A percentile compares a stretch with the other conserved stretches of the same genome.
Evolutionary conservation across 2,329 filamentous ascomycete genomes (phyloP).

Genomic region (Aschersonia sp.): DNA sequence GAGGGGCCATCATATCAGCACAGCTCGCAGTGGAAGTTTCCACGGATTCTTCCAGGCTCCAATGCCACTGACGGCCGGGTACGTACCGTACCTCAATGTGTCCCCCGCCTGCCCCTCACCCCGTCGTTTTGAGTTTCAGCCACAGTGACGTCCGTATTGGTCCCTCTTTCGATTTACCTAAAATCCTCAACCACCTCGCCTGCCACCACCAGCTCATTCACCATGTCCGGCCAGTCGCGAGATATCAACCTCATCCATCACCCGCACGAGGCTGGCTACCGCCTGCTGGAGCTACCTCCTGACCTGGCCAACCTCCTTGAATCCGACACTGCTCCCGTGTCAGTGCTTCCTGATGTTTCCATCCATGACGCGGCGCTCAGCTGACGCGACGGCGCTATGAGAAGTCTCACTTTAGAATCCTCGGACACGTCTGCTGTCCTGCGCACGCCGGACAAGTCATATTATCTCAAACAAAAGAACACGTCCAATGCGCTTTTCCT

Average conservation of each 20-base stretch:
- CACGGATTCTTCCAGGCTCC: no score
- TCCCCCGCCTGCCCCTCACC: no score
- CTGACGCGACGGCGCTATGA: no score
- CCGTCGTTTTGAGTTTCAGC: no score
- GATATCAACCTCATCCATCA: conserved; percentile 36
- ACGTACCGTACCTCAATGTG: no score
- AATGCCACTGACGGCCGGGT: no score
- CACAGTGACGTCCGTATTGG: no score
- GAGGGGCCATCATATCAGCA: no score
- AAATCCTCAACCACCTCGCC: no score
- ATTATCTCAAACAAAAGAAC: conserved; percentile 49
- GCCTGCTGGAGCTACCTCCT: conserved; percentile 46
- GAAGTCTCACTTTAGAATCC: conserved; percentile 32
- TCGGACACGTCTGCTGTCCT: conserved; percentile 36
- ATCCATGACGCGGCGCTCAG: background rate
- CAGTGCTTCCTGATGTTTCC: conserved; percentile 13
- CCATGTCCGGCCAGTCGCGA: conserved; percentile 31
- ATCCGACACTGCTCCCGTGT: conserved; percentile 37
- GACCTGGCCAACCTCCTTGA: conserved; percentile 42
- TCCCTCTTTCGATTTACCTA: no score
- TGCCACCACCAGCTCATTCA: no score
- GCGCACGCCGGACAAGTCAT: conserved; percentile 34
- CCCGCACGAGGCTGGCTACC: conserved; percentile 36
- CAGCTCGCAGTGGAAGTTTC: no score
- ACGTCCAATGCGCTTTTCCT: conserved; percentile 52